A percentile compares a stretch with the other conserved stretches of the same genome.
phyloP scores from a whole-genome alignment of 228 moss, liverwort and hornwort genomes.

The Sphagnum magellanicum region DNA sequence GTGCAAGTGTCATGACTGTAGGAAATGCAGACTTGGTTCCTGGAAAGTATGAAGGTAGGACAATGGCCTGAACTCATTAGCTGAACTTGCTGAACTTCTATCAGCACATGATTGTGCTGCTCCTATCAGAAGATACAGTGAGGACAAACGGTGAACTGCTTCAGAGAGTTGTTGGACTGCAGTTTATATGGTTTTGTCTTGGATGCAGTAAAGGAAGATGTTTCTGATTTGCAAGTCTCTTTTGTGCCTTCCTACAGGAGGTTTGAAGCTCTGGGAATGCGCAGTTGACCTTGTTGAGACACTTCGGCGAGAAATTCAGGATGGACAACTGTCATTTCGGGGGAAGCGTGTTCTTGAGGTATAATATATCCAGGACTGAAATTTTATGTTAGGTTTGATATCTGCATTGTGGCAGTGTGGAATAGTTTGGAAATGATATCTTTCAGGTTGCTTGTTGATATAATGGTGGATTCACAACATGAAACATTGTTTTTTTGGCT shows the following conservation, averaged over 20 bases:
- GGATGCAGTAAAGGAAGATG: too few relatives aligned
- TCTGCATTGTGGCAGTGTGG: too few relatives aligned
- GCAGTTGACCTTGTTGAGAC: slow-evolving; percentile 79
- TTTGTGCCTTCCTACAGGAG: slow-evolving; percentile 30
- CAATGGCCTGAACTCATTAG: neutral
- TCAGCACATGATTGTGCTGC: neutral
- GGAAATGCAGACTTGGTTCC: slow-evolving; percentile 75
- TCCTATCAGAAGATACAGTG: neutral
- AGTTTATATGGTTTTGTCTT: too few relatives aligned
- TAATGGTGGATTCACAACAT: too few relatives aligned
- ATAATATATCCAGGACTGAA: neutral
- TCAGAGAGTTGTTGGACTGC: neutral
- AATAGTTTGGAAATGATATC: too few relatives aligned
- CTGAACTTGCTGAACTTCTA: neutral
- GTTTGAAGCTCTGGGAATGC: slow-evolving; percentile 92
- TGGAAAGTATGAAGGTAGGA: slow-evolving; percentile 88
- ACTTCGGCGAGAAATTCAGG: slow-evolving; percentile 79
- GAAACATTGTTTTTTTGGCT: too few relatives aligned
- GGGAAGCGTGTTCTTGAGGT: slow-evolving; percentile 96
- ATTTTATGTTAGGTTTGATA: too few relatives aligned
- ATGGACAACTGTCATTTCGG: slow-evolving; percentile 85
- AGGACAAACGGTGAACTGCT: neutral
- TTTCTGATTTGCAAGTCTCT: too few relatives aligned
- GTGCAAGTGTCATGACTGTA: slow-evolving; percentile 50
- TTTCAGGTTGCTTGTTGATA: too few relatives aligned